phyloP scores from a whole-genome alignment of 768 basidiomycete species.

The Calocybe indica region DNA sequence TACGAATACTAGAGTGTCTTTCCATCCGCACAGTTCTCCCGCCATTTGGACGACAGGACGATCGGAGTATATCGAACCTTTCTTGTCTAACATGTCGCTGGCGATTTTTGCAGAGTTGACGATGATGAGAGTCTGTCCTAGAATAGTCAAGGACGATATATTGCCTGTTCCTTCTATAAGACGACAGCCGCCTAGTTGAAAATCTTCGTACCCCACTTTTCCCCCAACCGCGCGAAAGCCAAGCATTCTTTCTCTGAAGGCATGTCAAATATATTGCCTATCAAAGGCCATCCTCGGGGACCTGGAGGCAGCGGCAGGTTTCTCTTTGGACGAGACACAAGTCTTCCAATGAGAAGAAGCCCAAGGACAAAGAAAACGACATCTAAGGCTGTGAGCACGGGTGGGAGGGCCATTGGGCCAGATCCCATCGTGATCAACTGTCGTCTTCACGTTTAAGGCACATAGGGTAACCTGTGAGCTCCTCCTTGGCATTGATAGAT shows the following conservation, averaged over 20 bases:
- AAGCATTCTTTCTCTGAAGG: conserved; percentile 43
- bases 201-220: conserved; percentile 38
- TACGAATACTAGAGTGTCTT: background rate
- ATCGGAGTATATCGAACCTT: conserved; percentile 22
- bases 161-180: too few relatives aligned
- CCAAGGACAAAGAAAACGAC: too few relatives aligned
- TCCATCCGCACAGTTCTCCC: conserved; percentile 5
- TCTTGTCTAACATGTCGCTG: conserved; percentile 25
- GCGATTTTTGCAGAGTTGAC: conserved; percentile 21
- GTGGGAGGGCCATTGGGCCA: too few relatives aligned
- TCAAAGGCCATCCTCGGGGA: conserved; percentile 44
- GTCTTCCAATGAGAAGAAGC: too few relatives aligned
- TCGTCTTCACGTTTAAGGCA: too few relatives aligned
- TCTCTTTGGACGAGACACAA: too few relatives aligned
- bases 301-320: conserved; percentile 37
- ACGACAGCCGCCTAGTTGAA: conserved; percentile 1
- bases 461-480: too few relatives aligned
- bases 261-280: conserved; percentile 53
- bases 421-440: too few relatives aligned
- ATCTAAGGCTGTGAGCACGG: too few relatives aligned
- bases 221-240: conserved; percentile 46
- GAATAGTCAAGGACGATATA: background rate
- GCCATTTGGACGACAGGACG: conserved; percentile 15
- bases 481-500: too few relatives aligned
- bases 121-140: conserved; percentile 20